Evolutionary conservation across 495 filamentous ascomycete genomes (phyloP).

Genomic region (Sordaria brevicollis): DNA sequence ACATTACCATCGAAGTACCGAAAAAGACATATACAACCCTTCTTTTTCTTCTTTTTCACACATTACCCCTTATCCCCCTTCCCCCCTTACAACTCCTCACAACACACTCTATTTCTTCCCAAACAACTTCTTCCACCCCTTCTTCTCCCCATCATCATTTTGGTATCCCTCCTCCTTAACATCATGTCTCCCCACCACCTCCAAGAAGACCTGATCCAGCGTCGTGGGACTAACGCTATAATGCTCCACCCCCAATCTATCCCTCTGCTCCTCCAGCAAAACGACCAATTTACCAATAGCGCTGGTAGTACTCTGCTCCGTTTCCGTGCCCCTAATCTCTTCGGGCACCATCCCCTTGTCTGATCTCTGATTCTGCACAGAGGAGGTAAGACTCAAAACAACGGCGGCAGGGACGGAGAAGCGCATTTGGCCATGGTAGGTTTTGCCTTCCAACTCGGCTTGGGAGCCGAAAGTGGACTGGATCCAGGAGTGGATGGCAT

Average conservation of each 20-base stretch:
- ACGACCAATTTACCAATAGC: conserved; percentile 56
- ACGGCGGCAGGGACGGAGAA: conserved; percentile 54
- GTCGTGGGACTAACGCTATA: conserved; percentile 75
- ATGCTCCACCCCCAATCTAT: conserved; percentile 59
- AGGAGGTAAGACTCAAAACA: background rate
- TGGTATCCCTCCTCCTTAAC: conserved; percentile 66
- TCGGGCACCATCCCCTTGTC: conserved; percentile 8
- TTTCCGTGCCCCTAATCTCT: conserved; percentile 12
- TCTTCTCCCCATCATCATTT: conserved; percentile 25
- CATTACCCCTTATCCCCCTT: too few species aligned
- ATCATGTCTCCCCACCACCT: conserved; percentile 65
- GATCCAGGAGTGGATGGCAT: conserved; percentile 52
- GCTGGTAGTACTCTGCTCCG: conserved; percentile 2
- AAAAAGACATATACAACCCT: background rate
- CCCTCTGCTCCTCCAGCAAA: conserved; percentile 56
- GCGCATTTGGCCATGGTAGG: conserved; percentile 72
- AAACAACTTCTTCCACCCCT: conserved; percentile 5
- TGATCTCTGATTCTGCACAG: background rate
- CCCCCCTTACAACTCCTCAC: too few species aligned
- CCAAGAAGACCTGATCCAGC: conserved; percentile 80
- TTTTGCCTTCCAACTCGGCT: conserved; percentile 57
- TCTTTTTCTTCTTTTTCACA: background rate
- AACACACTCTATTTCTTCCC: too few species aligned
- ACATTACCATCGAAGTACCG: background rate
- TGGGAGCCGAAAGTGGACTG: conserved; percentile 43